Base-by-base conservation (phyloP, 176 grass and related monocot species). In the barley (Hordeum vulgare) region DNA sequence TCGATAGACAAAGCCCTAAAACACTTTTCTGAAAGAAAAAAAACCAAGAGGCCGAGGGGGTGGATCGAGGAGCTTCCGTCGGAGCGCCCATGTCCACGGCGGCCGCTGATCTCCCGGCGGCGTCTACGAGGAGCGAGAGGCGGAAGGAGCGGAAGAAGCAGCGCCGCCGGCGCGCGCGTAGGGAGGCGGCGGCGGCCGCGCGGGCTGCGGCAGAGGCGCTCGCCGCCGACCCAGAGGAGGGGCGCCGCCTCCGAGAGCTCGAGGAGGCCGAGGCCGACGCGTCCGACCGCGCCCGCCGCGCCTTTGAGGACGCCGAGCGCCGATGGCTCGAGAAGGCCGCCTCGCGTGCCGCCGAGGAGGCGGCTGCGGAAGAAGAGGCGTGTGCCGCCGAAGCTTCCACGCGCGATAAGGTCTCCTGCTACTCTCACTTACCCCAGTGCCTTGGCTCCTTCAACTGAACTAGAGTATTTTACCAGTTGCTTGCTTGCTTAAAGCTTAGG, bases 231-330 rank as follows among this genome's bases (percentile, higher is more conserved):
- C 91, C 91, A 4, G 93, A 96, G 76, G 96, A 96, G 74, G 87
- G 93, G 81, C 80, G 71, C 1, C 88, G 83, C 49, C 69, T 94
- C 37, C 74, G 77, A 3, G 74, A 82, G 77, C 61, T 75, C 37
- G 83, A 89, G 80, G 79, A 89, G 80, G 85, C 92, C 77, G 89
- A 95, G 89, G 84, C 85, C 3, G 60, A 75, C 8, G 90, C 76
- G 54, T 88, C 89, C 18, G 87, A 94, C 81, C 86, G 80, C 24
- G 93, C 90, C 66, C 88, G 83, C 28, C 78, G 17, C 11, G 79
- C 72, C 53, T 96, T 94, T 74, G 96, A 99, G 85, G 93, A 92
- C 18, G 84, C 93, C 29, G 96, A 99, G 73, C 90, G 77, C 41
- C 80, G 80, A 12, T 99, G 96, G 96, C 84, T 94, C 26, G 87